Evolutionary conservation across 768 basidiomycete genomes (phyloP).

Genomic region (Mycena vitilis): DNA sequence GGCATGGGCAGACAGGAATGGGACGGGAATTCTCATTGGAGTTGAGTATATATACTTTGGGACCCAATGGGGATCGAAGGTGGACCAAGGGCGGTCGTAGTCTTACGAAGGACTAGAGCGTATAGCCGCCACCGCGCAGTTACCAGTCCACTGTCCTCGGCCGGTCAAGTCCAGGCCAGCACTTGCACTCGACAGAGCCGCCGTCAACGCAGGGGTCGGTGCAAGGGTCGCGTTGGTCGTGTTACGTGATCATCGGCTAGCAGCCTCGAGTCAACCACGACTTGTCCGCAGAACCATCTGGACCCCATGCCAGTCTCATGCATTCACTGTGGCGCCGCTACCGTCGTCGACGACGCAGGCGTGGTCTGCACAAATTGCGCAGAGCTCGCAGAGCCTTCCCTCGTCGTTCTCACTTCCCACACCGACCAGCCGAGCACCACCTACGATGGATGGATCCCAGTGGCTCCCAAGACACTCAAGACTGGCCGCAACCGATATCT

Average conservation of each 20-base stretch:
- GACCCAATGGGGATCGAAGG: neutral
- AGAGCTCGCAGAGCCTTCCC: conserved; percentile 72
- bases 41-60: conserved; percentile 12
- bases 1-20: conserved; percentile 11
- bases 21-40: neutral
- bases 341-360: conserved; percentile 65
- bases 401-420: conserved; percentile 67
- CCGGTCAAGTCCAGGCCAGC: too few species aligned
- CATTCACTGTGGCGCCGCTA: conserved; percentile 63
- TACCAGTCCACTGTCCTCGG: too few species aligned
- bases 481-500: conserved; percentile 69
- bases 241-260: too few species aligned
- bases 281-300: conserved; percentile 22
- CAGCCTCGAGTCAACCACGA: neutral
- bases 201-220: too few species aligned
- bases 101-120: too few species aligned
- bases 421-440: conserved; percentile 49
- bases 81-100: too few species aligned
- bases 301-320: conserved; percentile 54
- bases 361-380: conserved; percentile 82
- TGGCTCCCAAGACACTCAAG: conserved; percentile 56
- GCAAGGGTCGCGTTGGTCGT: too few species aligned
- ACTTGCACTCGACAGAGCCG: too few species aligned
- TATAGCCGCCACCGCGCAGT: too few species aligned
- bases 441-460: conserved; percentile 47